These are phyloP conservation scores for Podaxis pistillaris DNA, from an alignment of 768 basidiomycete species.

Conservation along the genomic window DNA sequence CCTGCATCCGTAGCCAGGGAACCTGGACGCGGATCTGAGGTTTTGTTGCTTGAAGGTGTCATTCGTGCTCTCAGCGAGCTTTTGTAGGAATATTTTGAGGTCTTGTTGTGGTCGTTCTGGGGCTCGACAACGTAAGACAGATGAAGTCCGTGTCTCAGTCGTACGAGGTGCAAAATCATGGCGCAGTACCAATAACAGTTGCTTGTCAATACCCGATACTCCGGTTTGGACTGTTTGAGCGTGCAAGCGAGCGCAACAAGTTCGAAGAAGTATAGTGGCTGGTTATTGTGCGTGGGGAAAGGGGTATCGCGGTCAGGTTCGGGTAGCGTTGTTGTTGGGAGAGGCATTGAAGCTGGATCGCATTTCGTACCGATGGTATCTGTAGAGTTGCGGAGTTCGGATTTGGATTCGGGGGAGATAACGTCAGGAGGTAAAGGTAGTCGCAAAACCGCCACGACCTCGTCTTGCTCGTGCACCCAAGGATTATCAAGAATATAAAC, in stretches of 20 bases:
- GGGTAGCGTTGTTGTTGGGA: not conserved
- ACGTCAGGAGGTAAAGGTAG: not conserved
- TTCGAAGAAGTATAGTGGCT: conserved; percentile 2
- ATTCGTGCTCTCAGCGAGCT: not conserved
- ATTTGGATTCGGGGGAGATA: not conserved
- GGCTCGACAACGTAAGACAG: not conserved
- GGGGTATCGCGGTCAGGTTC: not conserved
- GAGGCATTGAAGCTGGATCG: not conserved
- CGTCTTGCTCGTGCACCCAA: conserved; percentile 4
- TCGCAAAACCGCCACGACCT: conserved; percentile 6
- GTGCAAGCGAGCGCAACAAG: conserved; percentile 2
- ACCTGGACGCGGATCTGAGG: not conserved
- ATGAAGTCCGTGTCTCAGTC: conserved; percentile 2
- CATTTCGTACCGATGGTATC: not conserved
- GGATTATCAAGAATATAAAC: conserved; percentile 1
- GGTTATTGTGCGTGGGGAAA: not conserved
- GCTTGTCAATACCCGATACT: not conserved
- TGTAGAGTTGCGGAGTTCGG: not conserved
- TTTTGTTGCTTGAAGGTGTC: not conserved
- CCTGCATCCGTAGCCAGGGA: not conserved
- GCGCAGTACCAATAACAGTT: conserved; percentile 11
- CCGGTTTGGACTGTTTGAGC: conserved; percentile 5
- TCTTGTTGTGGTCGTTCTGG: not conserved
- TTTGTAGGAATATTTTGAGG: not conserved
- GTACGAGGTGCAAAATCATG: conserved; percentile 8